Conservation (phyloP, 306 rosid species). For the Vigna nakashimae region DNA sequence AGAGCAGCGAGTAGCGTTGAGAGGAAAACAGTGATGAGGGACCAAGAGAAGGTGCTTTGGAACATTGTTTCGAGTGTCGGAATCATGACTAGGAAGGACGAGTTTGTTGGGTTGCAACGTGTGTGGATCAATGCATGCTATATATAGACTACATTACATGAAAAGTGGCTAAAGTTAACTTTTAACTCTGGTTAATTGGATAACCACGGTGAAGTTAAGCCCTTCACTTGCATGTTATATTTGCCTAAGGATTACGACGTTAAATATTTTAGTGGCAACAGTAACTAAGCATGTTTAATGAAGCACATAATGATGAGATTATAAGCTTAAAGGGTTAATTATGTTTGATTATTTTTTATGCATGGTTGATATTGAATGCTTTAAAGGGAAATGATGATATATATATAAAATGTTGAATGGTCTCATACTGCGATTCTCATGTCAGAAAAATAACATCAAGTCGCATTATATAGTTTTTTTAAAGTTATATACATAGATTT, state of each 20-base stretch:
- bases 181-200: conserved; percentile 9
- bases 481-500: background rate
- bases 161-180: conserved; percentile 37
- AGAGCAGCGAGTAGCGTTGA: conserved; percentile 30
- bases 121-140: conserved; percentile 31
- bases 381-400: background rate
- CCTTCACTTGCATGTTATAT: background rate
- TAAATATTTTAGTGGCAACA: background rate
- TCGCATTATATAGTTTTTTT: background rate
- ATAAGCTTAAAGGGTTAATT: too few relatives aligned
- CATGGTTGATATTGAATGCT: background rate
- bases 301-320: too few relatives aligned
- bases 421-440: background rate
- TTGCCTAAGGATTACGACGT: background rate
- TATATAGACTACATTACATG: conserved; percentile 43
- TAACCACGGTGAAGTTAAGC: conserved; percentile 46
- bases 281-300: too few relatives aligned
- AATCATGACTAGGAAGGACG: background rate
- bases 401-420: conserved; percentile 14
- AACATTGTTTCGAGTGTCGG: conserved; percentile 16
- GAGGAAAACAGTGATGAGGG: conserved; percentile 41
- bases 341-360: background rate
- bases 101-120: background rate
- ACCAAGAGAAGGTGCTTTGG: conserved; percentile 29
- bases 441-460: background rate